Evolutionary conservation across 495 filamentous ascomycete genomes (phyloP).

Genomic region (Staphylotrichum tortipilum): DNA sequence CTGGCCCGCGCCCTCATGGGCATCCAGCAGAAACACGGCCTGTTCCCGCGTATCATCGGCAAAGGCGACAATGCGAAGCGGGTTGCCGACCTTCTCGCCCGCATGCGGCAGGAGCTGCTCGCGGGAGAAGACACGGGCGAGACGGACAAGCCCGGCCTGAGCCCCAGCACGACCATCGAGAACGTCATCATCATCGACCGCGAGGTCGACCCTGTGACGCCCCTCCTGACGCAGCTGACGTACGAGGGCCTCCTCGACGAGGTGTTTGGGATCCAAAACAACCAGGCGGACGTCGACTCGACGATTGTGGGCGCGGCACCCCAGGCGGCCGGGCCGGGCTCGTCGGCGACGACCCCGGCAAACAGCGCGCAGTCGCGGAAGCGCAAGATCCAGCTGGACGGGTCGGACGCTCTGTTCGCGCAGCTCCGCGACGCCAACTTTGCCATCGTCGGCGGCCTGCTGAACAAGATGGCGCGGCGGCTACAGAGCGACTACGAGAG

Average conservation of each 20-base stretch:
- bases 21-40: conserved; percentile 81
- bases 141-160: conserved; percentile 54
- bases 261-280: conserved; percentile 77
- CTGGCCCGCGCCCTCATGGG: conserved; percentile 91
- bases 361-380: conserved; percentile 47
- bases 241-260: conserved; percentile 97
- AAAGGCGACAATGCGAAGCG: conserved; percentile 91
- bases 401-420: conserved; percentile 80
- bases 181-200: conserved; percentile 91
- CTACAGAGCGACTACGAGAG: conserved; percentile 80
- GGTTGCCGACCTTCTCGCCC: conserved; percentile 77
- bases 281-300: conserved; percentile 87
- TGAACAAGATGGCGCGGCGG: conserved; percentile 86
- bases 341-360: conserved; percentile 29
- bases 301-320: conserved; percentile 72
- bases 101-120: conserved; percentile 85
- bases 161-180: conserved; percentile 83
- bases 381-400: conserved; percentile 83
- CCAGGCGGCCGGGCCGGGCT: conserved; percentile 46
- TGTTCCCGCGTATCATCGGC: conserved; percentile 90
- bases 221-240: conserved; percentile 86
- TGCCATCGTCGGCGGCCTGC: conserved; percentile 76
- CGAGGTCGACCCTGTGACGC: conserved; percentile 85
- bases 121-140: conserved; percentile 65
- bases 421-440: conserved; percentile 91